Evolutionary conservation across 106 monocot species (phyloP), one percentile per base, ranked within the genome.

Genomic region (Gastrodia elata): DNA sequence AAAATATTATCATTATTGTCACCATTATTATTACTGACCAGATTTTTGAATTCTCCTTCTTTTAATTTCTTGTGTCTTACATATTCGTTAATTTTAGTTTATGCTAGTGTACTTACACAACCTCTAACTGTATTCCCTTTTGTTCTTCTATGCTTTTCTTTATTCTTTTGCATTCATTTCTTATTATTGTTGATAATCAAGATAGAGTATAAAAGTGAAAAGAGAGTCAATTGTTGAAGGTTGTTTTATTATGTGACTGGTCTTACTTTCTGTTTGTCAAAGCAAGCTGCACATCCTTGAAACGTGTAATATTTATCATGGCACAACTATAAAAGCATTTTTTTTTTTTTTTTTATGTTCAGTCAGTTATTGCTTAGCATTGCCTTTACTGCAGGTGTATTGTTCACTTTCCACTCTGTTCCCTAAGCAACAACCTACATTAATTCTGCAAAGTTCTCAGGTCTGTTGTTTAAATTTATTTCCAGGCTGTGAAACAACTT

Each of bases 381-480:
- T 28, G 43, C 37, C 65, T 1, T 76, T 26, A n/a, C 80, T 82
- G 77, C 84, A 97, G 96, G 86, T 92, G 73, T 88, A 90, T 68
- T 88, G 92, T 75, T 72, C 84, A 30, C 75, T 97, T 65, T 86
- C 96, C 46, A 71, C 76, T 48, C 96, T 90, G 58, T 97, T 97
- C 38, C 96, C 96, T 38, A 88, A 79, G 79, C 84, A 80, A 28
- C 92, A 97, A 80, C 96, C 96, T 73, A 65, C 69, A 11, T 77
- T 97, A 82, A 86, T 72, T 22, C 39, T 97, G 75, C 86, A 97
- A 71, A 90, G 96, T 81, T 87, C 78, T 80, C 80, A 84, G 85
- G 96, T 92, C 75, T 76, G 69, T 39, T 39, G 40, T 67, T 67
- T 38, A 61, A 61, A 61, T 61, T 61, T 61, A 61, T 61, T 32